A percentile compares a stretch with the other conserved stretches of the same genome.
These are phyloP conservation scores for Russula ochroleuca DNA, from an alignment of 768 basidiomycete genomes.

Conservation along the genomic window DNA sequence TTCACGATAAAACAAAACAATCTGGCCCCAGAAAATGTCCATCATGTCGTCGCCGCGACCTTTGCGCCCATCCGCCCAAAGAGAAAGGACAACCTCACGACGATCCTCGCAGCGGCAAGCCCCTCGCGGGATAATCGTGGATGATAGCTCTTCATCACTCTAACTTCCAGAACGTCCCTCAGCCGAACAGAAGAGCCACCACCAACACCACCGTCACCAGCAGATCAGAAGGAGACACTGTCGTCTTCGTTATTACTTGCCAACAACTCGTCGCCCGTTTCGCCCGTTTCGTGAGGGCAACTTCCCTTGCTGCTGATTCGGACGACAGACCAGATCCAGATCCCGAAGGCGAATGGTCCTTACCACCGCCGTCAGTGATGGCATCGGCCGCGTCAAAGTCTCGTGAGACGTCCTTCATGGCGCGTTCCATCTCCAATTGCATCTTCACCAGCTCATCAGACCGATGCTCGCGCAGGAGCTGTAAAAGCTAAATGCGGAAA, in stretches of 20 bases:
- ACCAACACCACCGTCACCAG: not conserved
- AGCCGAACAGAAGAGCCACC: not conserved
- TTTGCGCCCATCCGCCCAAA: not conserved
- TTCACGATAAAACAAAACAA: too few species aligned
- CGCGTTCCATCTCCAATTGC: not conserved
- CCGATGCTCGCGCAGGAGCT: not conserved
- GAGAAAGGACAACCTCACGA: not conserved
- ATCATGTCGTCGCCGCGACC: too few species aligned
- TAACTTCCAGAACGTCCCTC: conserved; percentile 2
- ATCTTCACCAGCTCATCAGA: not conserved
- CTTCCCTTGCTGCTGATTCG: not conserved
- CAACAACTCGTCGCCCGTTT: not conserved
- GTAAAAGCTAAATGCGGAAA: not conserved
- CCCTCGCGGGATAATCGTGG: not conserved
- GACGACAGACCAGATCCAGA: not conserved
- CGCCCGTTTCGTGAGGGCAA: not conserved
- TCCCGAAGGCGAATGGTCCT: not conserved
- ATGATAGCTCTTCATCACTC: conserved; percentile 11
- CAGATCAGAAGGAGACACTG: not conserved
- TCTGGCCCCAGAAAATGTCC: too few species aligned
- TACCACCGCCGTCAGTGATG: too few species aligned
- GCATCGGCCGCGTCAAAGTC: not conserved
- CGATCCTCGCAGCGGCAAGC: not conserved
- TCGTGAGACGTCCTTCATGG: not conserved
- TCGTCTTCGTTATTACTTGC: not conserved